phyloP scores from a whole-genome alignment of 2,329 filamentous ascomycete species.

The Fusarium coffeatum region DNA sequence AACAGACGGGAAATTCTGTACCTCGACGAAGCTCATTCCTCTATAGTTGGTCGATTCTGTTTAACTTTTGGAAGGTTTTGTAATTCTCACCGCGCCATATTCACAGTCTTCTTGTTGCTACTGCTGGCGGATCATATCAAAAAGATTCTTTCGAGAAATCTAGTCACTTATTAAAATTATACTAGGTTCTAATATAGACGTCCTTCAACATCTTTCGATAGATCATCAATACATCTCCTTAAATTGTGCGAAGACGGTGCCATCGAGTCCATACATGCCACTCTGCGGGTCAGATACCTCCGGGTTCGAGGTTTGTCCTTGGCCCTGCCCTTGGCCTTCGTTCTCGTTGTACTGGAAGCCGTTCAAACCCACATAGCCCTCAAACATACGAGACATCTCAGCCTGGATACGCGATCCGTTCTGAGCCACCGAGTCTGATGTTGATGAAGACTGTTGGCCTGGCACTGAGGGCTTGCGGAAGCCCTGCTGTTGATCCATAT shows the following conservation, averaged over 20 bases:
- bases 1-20: neutral
- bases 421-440: constrained; percentile 45
- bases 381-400: constrained; percentile 64
- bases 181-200: neutral
- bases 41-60: neutral
- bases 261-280: constrained; percentile 45
- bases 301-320: constrained; percentile 36
- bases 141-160: neutral
- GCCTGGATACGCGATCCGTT: constrained; percentile 64
- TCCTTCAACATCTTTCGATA: neutral
- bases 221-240: constrained; percentile 53
- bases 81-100: neutral
- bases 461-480: constrained; percentile 49
- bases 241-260: constrained; percentile 53
- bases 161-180: neutral
- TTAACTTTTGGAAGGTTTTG: neutral
- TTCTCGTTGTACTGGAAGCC: constrained; percentile 49
- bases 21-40: neutral
- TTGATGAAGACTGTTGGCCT: constrained; percentile 40
- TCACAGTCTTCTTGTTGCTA: neutral
- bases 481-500: constrained; percentile 46
- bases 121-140: neutral
- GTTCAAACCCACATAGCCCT: constrained; percentile 54
- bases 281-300: constrained; percentile 42
- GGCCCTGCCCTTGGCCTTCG: constrained; percentile 45